Conservation (phyloP, 768 basidiomycete species). For the Boletales sp. region DNA sequence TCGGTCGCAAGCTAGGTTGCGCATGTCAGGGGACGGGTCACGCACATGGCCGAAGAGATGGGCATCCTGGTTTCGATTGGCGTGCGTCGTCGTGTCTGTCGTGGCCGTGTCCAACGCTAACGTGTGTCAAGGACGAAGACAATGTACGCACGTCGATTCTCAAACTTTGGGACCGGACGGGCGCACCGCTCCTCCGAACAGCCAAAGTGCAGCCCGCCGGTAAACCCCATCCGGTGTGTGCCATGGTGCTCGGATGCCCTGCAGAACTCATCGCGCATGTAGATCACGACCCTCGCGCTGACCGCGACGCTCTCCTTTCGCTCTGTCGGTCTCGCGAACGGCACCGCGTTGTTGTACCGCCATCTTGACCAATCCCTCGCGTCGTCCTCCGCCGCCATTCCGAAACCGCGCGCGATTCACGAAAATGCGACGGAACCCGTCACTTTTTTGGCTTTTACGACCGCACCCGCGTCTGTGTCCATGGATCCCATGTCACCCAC, state of each 20-base stretch:
- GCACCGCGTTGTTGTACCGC: slow-evolving; percentile 86
- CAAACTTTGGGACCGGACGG: too few species aligned
- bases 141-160: too few species aligned
- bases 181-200: slow-evolving; percentile 54
- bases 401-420: slow-evolving; percentile 80
- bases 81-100: too few species aligned
- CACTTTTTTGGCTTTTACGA: slow-evolving; percentile 86
- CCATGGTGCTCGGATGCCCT: not conserved
- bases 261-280: not conserved
- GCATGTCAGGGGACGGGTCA: too few species aligned
- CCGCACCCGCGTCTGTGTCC: slow-evolving; percentile 17
- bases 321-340: slow-evolving; percentile 91
- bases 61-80: too few species aligned
- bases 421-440: slow-evolving; percentile 86
- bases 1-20: too few species aligned
- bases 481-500: slow-evolving; percentile 20
- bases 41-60: too few species aligned
- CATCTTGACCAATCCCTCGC: slow-evolving; percentile 89
- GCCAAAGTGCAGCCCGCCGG: slow-evolving; percentile 72
- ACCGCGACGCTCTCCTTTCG: slow-evolving; percentile 80
- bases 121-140: too few species aligned
- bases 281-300: slow-evolving; percentile 79
- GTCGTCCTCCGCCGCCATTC: slow-evolving; percentile 69
- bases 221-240: slow-evolving; percentile 71
- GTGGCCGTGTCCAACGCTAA: too few species aligned